Conservation (phyloP, 2,329 filamentous ascomycete genomes). For the Dactylonectria macrodidyma region DNA sequence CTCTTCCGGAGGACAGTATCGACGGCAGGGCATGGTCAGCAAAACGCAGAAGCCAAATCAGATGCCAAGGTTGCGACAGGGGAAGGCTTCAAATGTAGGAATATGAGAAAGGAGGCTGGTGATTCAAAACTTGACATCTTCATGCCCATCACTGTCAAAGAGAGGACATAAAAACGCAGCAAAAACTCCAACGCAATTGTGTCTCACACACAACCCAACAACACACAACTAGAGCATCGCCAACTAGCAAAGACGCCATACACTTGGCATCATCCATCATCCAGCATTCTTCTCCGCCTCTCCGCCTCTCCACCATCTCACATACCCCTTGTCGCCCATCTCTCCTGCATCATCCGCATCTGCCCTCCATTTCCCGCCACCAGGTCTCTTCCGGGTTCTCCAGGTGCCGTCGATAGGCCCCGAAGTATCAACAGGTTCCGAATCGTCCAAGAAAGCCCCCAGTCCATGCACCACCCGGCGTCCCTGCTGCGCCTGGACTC, state of each 20-base stretch:
- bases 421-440: slow-evolving; percentile 14
- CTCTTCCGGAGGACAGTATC: slow-evolving; percentile 23
- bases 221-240: slow-evolving; percentile 11
- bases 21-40: slow-evolving; percentile 10
- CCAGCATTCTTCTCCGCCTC: slow-evolving; percentile 18
- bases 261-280: slow-evolving; percentile 32
- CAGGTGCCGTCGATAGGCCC: slow-evolving; percentile 16
- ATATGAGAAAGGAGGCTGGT: slow-evolving; percentile 1
- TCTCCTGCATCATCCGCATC: slow-evolving; percentile 33
- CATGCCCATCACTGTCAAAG: slow-evolving; percentile 16
- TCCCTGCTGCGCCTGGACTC: slow-evolving; percentile 26
- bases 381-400: slow-evolving; percentile 5
- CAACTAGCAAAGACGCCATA: slow-evolving; percentile 26
- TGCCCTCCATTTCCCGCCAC: slow-evolving; percentile 29
- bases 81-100: slow-evolving; percentile 22
- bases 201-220: slow-evolving; percentile 2
- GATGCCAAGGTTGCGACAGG: slow-evolving; percentile 5
- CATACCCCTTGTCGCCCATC: slow-evolving; percentile 7
- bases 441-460: slow-evolving; percentile 3
- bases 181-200: not conserved
- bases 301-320: slow-evolving; percentile 24
- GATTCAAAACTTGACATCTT: slow-evolving; percentile 19
- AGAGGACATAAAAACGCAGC: not conserved
- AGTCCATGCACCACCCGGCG: slow-evolving; percentile 22
- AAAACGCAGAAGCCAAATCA: not conserved